Evolutionary conservation across 768 basidiomycete genomes (phyloP), one percentile per base, ranked within the genome.

Genomic region (Pleurotus cornucopiae): DNA sequence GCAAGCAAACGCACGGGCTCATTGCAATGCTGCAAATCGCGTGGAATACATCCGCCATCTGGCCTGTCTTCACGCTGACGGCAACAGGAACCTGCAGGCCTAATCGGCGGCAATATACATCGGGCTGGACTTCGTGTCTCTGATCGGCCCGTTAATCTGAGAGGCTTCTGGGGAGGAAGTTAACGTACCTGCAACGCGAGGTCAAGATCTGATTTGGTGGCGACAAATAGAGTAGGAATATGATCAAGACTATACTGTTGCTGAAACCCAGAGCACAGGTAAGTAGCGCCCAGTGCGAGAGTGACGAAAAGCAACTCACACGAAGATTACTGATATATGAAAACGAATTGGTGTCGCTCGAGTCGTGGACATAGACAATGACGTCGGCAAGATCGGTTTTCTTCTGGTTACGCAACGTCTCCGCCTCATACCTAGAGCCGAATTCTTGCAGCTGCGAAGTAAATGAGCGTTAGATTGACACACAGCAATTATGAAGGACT

Each of bases 161-260:
- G 30, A 34, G 3, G 7, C 30, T 34, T 34, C 30, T 11, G 30
- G 30, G 3, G 30, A 45, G 57, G 52, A 46, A 23, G 56, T 56
- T 44, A 4, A 64, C 77, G 59, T 56, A 89, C 92, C 82, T 97
- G 96, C 62, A 95, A 83, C 9, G 96, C 96, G 49, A 99, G 85
- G 70, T 99, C 96, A 23, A 97, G 82, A 69, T 99, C 96, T 5
- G 94, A 95, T 73, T 99, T 99, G 39, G 96, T 98, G n/a, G 96
- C 96, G 21, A 99, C 94, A 69, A 98, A 98, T 38, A 98, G 73
- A 9, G 91, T 94, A 21, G 96, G 95, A 67, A 98, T 91, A 69
- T 93, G 89, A 68, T 98, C 94, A 26, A 97, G 76, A 61, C 84
- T 93, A 69, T 98, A 96, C 81, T 95, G 94, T 91, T 98, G 95